Evolutionary conservation across 2,329 filamentous ascomycete genomes (phyloP).

Genomic region (Epichloe aotearoae): DNA sequence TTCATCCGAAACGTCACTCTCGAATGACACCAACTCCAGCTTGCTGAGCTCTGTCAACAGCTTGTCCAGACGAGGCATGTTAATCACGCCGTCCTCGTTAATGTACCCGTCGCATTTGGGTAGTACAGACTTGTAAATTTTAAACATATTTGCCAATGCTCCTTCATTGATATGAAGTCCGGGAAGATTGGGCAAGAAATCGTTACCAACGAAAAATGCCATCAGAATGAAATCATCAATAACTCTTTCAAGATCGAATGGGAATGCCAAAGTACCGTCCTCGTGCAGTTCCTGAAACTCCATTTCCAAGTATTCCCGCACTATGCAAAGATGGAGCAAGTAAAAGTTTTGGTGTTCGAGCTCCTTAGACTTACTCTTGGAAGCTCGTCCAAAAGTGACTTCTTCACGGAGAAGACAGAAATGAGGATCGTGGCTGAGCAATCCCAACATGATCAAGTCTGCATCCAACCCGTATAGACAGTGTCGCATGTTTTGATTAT

Average conservation of each 20-base stretch:
- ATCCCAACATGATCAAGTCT: constrained; percentile 94
- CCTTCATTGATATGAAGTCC: constrained; percentile 98
- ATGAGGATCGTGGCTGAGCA: constrained; percentile 94
- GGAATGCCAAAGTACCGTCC: constrained; percentile 56
- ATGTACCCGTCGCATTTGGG: constrained; percentile 87
- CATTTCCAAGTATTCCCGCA: constrained; percentile 89
- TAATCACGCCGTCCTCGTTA: constrained; percentile 89
- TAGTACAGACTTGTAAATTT: constrained; percentile 82
- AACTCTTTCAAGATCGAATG: constrained; percentile 86
- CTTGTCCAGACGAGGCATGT: constrained; percentile 63
- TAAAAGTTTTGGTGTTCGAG: constrained; percentile 98
- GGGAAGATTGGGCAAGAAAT: constrained; percentile 94
- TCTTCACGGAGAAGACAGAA: constrained; percentile 96
- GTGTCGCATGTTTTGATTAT: constrained; percentile 87
- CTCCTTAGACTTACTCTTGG: constrained; percentile 83
- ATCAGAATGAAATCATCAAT: constrained; percentile 99
- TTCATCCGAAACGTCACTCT: constrained; percentile 75
- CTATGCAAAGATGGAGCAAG: constrained; percentile 91
- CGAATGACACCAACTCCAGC: constrained; percentile 86
- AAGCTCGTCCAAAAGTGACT: constrained; percentile 87
- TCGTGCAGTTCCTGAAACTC: constrained; percentile 89
- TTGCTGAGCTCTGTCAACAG: constrained; percentile 75
- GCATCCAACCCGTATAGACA: constrained; percentile 96
- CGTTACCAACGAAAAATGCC: constrained; percentile 98
- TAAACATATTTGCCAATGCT: constrained; percentile 92